Evolutionary conservation across 345 rosid genomes (phyloP).

Genomic region (Abelmoschus esculentus): DNA sequence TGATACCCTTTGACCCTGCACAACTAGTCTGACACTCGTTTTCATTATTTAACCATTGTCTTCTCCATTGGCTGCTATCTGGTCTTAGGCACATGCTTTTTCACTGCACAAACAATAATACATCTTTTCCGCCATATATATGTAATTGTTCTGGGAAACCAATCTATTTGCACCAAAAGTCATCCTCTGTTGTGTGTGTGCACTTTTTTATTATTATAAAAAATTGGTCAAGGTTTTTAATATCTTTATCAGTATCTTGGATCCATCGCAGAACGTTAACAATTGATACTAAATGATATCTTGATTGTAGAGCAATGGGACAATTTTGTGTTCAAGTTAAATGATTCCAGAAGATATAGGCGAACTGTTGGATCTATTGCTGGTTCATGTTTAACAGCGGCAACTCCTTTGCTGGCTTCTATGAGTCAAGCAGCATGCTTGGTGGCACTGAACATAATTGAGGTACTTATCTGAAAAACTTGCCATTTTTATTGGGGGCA

Average conservation of each 20-base stretch:
- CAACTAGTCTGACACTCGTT: neutral
- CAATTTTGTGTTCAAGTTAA: conserved; percentile 44
- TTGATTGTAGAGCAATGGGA: conserved; percentile 54
- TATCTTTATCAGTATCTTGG: neutral
- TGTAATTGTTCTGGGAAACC: neutral
- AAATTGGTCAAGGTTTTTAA: neutral
- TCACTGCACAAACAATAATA: neutral
- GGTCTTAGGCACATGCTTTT: neutral
- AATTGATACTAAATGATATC: conserved; percentile 3
- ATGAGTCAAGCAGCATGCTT: conserved; percentile 57
- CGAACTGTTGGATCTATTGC: conserved; percentile 75
- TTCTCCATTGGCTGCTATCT: neutral
- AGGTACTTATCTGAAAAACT: conserved; percentile 36
- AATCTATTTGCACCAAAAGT: conserved; percentile 1
- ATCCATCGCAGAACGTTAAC: neutral
- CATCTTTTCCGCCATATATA: neutral
- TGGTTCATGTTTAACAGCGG: conserved; percentile 68
- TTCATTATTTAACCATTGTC: neutral
- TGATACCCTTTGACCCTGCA: conserved; percentile 3
- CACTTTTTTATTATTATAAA: neutral
- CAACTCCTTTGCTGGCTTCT: conserved; percentile 76
- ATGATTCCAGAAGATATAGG: conserved; percentile 66
- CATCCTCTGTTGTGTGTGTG: neutral
- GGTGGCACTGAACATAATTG: conserved; percentile 68
- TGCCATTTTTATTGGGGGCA: neutral